A percentile compares a stretch with the other conserved stretches of the same genome.
Conservation (phyloP, 257 asterid genomes). For the Nyctanthes arbortristis region DNA sequence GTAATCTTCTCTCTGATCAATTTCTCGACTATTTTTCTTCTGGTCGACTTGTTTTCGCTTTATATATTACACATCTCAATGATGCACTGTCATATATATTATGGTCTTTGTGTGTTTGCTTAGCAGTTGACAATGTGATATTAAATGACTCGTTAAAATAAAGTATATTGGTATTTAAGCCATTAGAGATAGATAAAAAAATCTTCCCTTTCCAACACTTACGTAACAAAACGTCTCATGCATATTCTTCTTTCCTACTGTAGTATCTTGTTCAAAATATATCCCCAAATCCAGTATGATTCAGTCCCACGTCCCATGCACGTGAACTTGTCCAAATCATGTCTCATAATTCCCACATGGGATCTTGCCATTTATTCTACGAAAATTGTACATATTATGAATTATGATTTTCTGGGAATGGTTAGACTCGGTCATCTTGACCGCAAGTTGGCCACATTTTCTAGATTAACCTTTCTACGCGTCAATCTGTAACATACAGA, state of each 20-base stretch:
- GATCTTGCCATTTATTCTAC: constrained; percentile 8
- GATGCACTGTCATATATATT: too few species aligned
- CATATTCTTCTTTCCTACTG: too few species aligned
- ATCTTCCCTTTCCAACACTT: too few species aligned
- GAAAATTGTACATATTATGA: neutral
- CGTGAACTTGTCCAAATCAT: constrained; percentile 81
- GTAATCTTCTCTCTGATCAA: constrained; percentile 1
- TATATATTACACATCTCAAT: neutral
- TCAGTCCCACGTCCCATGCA: too few species aligned
- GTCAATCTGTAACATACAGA: constrained; percentile 38
- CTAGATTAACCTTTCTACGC: constrained; percentile 36
- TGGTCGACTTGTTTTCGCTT: neutral
- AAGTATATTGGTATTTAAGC: too few species aligned
- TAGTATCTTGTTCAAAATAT: too few species aligned
- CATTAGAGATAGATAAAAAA: too few species aligned
- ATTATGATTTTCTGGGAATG: neutral
- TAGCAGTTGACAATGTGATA: too few species aligned
- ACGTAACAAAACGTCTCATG: too few species aligned
- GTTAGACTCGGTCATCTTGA: neutral
- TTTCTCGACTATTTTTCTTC: neutral
- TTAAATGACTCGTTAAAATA: too few species aligned
- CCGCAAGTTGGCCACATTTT: constrained; percentile 19
- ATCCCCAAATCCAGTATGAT: too few species aligned
- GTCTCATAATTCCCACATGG: constrained; percentile 43
- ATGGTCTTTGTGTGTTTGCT: too few species aligned